phyloP scores from a whole-genome alignment of 441 rosid species.

The Omphalea diandra region DNA sequence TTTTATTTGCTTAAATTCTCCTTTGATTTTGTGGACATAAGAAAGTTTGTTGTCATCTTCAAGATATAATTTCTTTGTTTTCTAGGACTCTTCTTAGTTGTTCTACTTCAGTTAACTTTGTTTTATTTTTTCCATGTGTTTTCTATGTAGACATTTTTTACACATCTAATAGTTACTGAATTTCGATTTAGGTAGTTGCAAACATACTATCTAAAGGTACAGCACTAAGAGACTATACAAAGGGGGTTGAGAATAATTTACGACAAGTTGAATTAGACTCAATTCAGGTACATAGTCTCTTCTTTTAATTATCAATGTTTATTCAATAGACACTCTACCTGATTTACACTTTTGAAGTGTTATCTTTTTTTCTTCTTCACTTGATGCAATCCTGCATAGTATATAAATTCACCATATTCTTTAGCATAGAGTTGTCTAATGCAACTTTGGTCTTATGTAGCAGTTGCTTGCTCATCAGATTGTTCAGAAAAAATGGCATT shows the following conservation, averaged over 20 bases:
- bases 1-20: not conserved
- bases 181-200: slow-evolving; percentile 64
- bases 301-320: slow-evolving; percentile 7
- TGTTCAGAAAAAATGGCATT: not conserved
- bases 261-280: slow-evolving; percentile 94
- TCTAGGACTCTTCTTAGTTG: not conserved
- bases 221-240: slow-evolving; percentile 78
- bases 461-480: not conserved
- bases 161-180: not conserved
- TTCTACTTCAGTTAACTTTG: not conserved
- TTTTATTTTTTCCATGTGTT: not conserved
- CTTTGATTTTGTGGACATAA: not conserved
- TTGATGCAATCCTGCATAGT: not conserved
- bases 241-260: slow-evolving; percentile 93
- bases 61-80: not conserved
- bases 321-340: not conserved
- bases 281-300: slow-evolving; percentile 57
- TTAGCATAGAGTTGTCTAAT: not conserved
- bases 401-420: not conserved
- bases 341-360: not conserved
- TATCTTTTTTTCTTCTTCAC: not conserved
- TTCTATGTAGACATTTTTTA: not conserved
- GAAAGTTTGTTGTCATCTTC: not conserved
- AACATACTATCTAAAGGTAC: slow-evolving; percentile 86
- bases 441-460: not conserved